phyloP scores from a whole-genome alignment of 306 rosid genomes.

The Purshia tridentata region DNA sequence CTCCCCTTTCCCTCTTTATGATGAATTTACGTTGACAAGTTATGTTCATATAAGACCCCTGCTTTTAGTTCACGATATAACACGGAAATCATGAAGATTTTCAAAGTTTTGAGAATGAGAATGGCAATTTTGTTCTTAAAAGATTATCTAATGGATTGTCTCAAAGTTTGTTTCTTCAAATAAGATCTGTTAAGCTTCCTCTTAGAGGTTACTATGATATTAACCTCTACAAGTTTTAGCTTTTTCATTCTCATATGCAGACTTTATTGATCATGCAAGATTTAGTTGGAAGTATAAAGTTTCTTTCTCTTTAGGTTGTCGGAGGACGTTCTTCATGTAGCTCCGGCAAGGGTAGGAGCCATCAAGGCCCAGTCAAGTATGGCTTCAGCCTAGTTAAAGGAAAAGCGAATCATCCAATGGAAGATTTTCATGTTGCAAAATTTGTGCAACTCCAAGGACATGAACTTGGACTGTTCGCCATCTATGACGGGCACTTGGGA shows the following conservation, averaged over 20 bases:
- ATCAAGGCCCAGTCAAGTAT: constrained; percentile 60
- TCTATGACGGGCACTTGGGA: too few species aligned
- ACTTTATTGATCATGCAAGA: background rate
- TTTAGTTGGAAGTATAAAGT: background rate
- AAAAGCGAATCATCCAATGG: constrained; percentile 90
- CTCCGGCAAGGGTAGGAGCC: constrained; percentile 83
- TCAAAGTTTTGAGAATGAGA: background rate
- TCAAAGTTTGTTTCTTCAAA: background rate
- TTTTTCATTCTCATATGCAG: background rate
- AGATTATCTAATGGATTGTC: background rate
- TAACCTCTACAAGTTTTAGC: background rate
- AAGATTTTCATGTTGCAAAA: constrained; percentile 51
- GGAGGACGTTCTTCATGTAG: constrained; percentile 70
- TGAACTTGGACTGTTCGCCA: too few species aligned
- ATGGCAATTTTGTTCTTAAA: background rate
- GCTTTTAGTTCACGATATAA: background rate
- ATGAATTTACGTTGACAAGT: too few species aligned
- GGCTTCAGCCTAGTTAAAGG: constrained; percentile 87
- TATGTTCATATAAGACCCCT: too few species aligned
- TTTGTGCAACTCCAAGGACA: too few species aligned
- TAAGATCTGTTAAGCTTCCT: background rate
- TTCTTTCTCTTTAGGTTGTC: constrained; percentile 38
- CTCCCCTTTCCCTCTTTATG: too few species aligned
- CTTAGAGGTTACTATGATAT: background rate
- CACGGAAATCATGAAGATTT: too few species aligned